These are phyloP conservation scores for Fomitopsis serialis DNA, from an alignment of 768 basidiomycete genomes.

Conservation along the genomic window DNA sequence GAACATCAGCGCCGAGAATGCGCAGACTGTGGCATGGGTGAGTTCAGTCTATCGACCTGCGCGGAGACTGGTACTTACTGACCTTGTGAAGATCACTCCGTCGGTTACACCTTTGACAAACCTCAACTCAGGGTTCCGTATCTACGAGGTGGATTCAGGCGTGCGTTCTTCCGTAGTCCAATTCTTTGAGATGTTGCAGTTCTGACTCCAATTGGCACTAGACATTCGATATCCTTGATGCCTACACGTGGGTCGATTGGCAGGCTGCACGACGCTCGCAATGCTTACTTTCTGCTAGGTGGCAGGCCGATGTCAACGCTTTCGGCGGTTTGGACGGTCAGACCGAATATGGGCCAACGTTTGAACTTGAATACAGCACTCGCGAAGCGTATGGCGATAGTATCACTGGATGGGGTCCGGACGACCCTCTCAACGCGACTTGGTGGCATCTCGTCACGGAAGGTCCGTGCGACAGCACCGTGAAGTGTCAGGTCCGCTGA, in stretches of 20 bases:
- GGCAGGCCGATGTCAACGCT: slow-evolving; percentile 53
- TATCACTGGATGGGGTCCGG: slow-evolving; percentile 48
- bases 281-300: slow-evolving; percentile 17
- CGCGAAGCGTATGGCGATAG: slow-evolving; percentile 57
- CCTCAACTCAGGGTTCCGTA: slow-evolving; percentile 67
- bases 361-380: slow-evolving; percentile 56
- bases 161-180: slow-evolving; percentile 36
- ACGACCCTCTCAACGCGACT: slow-evolving; percentile 70
- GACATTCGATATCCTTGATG: slow-evolving; percentile 75
- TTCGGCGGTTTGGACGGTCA: slow-evolving; percentile 56
- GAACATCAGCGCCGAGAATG: slow-evolving; percentile 45
- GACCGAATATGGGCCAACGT: slow-evolving; percentile 49
- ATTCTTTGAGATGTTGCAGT: neutral
- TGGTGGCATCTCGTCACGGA: slow-evolving; percentile 81
- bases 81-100: slow-evolving; percentile 46
- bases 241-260: slow-evolving; percentile 53
- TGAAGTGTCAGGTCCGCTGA: neutral
- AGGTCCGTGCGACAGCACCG: slow-evolving; percentile 31
- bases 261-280: neutral
- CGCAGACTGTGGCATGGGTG: slow-evolving; percentile 46
- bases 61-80: neutral
- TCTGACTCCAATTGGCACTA: slow-evolving; percentile 18
- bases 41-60: slow-evolving; percentile 5
- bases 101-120: slow-evolving; percentile 64
- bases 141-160: slow-evolving; percentile 64